A percentile compares a stretch with the other conserved stretches of the same genome.
phyloP scores from a whole-genome alignment of 1,139 yeast genomes.

The Suhomyces kunorum region DNA sequence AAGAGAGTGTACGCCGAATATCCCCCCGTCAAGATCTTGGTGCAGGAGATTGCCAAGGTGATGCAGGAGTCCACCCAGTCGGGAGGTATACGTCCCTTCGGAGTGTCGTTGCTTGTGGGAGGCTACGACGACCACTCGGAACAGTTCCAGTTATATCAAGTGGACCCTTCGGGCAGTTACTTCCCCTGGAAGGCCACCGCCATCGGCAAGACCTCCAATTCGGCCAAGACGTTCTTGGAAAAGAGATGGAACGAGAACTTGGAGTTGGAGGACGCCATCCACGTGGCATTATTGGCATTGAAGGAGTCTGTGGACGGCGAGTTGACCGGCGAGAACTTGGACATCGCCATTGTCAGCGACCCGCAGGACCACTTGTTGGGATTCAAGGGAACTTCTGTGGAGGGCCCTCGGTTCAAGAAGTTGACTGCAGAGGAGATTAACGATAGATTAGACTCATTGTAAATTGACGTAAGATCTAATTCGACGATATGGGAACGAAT shows the following conservation, averaged over 20 bases:
- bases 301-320: slow-evolving; percentile 98
- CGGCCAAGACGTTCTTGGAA: slow-evolving; percentile 95
- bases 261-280: slow-evolving; percentile 97
- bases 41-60: slow-evolving; percentile 90
- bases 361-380: slow-evolving; percentile 83
- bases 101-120: slow-evolving; percentile 91
- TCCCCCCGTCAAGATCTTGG: slow-evolving; percentile 94
- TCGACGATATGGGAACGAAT: no score
- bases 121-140: slow-evolving; percentile 85
- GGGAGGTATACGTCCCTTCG: slow-evolving; percentile 98
- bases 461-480: no score
- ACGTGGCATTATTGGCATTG: slow-evolving; percentile 88
- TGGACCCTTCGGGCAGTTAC: slow-evolving; percentile 96
- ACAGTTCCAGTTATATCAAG: slow-evolving; percentile 83
- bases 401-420: slow-evolving; percentile 87
- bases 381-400: slow-evolving; percentile 75
- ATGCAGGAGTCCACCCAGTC: slow-evolving; percentile 99
- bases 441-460: slow-evolving; percentile 91
- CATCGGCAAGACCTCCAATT: slow-evolving; percentile 90
- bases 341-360: slow-evolving; percentile 83
- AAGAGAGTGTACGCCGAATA: slow-evolving; percentile 93
- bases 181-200: slow-evolving; percentile 99
- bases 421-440: slow-evolving; percentile 88
- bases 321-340: slow-evolving; percentile 94
- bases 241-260: slow-evolving; percentile 97